Evolutionary conservation across 179 eudicot species (phyloP).

Genomic region (Beta macrorhiza): DNA sequence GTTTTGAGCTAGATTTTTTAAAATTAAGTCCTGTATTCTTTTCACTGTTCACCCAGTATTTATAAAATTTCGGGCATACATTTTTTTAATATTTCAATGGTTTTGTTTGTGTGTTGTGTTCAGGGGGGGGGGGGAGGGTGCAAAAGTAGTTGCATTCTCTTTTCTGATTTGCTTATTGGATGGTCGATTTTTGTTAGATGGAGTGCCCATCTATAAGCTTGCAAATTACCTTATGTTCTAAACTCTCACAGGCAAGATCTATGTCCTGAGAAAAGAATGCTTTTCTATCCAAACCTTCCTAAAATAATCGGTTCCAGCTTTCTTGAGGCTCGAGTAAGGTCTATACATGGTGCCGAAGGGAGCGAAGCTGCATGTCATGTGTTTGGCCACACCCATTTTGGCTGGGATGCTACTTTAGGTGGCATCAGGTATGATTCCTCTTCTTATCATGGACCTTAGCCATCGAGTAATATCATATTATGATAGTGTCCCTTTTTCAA

Average conservation of each 20-base stretch:
- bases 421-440: constrained; percentile 46
- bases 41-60: background rate
- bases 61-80: background rate
- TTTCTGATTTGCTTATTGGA: background rate
- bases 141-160: background rate
- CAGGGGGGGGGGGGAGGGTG: background rate
- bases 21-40: background rate
- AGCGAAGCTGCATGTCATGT: constrained; percentile 54
- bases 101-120: background rate
- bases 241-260: constrained; percentile 50
- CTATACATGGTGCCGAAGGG: constrained; percentile 50
- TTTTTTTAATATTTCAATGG: no score
- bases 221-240: background rate
- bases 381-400: constrained; percentile 79
- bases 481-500: no score
- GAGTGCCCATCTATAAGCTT: background rate
- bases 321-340: constrained; percentile 63
- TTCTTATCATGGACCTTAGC: background rate
- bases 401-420: constrained; percentile 62
- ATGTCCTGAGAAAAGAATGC: constrained; percentile 80
- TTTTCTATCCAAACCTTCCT: constrained; percentile 70
- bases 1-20: constrained; percentile 11
- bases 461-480: background rate
- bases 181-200: background rate
- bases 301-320: constrained; percentile 66